These are phyloP conservation scores for Aegilops tauschii DNA, from an alignment of 176 grass and related monocot species.

Conservation along the genomic window DNA sequence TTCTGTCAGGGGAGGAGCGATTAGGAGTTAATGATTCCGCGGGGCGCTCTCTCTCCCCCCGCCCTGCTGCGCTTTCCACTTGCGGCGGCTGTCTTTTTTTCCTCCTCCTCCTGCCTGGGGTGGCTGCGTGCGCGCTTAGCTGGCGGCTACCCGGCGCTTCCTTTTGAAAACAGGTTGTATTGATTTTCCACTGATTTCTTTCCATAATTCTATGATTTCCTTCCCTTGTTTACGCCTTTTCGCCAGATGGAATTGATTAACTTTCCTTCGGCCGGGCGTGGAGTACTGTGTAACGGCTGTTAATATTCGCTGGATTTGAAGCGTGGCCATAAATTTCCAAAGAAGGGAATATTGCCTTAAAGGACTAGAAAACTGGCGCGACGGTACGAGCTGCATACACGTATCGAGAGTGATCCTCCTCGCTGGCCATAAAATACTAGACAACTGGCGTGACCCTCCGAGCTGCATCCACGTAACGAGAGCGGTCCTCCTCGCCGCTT, in stretches of 20 bases:
- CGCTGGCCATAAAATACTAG: too few species aligned
- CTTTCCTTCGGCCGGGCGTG: neutral
- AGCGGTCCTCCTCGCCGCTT: too few species aligned
- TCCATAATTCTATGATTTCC: conserved; percentile 27
- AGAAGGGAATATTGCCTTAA: neutral
- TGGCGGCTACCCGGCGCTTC: conserved; percentile 43
- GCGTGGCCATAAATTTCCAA: neutral
- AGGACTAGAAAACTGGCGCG: neutral
- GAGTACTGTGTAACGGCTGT: neutral
- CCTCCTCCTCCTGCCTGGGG: neutral
- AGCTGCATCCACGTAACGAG: too few species aligned
- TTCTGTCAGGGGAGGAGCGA: conserved; percentile 4
- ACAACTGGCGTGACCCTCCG: too few species aligned
- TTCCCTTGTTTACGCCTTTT: neutral
- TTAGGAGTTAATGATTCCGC: conserved; percentile 35
- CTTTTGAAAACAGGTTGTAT: conserved; percentile 27
- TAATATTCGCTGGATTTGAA: neutral
- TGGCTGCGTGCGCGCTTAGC: conserved; percentile 59
- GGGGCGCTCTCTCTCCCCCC: neutral
- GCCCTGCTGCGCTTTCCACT: conserved; percentile 30
- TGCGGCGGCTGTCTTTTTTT: conserved; percentile 27
- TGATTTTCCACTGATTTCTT: conserved; percentile 54
- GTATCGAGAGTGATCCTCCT: too few species aligned
- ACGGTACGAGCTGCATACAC: too few species aligned
- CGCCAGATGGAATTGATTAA: neutral